Evolutionary conservation across 148 eudicot species (phyloP), one percentile per base, ranked within the genome.

Genomic region (Vaccinium corymbosum): DNA sequence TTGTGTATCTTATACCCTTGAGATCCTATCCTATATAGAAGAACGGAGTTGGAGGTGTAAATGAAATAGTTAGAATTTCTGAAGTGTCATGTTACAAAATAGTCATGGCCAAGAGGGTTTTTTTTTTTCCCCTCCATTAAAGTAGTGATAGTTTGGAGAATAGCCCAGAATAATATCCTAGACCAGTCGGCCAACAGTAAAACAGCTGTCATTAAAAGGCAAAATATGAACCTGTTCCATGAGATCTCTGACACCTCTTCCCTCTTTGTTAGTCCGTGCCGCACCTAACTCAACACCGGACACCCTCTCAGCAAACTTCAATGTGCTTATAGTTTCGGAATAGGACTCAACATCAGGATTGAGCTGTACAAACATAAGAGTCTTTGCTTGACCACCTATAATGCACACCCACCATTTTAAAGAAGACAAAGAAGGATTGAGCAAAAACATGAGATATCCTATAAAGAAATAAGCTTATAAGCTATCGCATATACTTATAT

Each of bases 251-350:
- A 94, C 90, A 85, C 94, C 96, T 87, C 89, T 91, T 82, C 98
- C 98, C 88, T 93, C 98, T 89, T 92, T 94, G 87, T 92, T 92
- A 86, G 93, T 92, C 17, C 92, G 90, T 57, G 97, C 99, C 42
- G 98, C 99, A 66, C 99, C 99, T 89, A 97, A 90, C 90, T 97
- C 98, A 50, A 97, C 99, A 62, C 99, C 99, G 62, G 99, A 97
- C 38, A 97, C 99, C 89, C 99, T 94, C 91, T 97, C 97, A 68
- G 99, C 98, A 91, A 97, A 97, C 85, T 97, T 97, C 73, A 95
- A 86, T 78, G 99, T 94, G 82, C 99, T 97, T 68, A 94, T 76
- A 51, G 95, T 97, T 90, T 97, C 99, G n/a, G 93, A 89, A 87
- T 88, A 94, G 25, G 99, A 97, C 82, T 93, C 96, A 50, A 92